Evolutionary conservation across 108 stramenopile species (phyloP).

Genomic region (Aurantiochytrium sp.): DNA sequence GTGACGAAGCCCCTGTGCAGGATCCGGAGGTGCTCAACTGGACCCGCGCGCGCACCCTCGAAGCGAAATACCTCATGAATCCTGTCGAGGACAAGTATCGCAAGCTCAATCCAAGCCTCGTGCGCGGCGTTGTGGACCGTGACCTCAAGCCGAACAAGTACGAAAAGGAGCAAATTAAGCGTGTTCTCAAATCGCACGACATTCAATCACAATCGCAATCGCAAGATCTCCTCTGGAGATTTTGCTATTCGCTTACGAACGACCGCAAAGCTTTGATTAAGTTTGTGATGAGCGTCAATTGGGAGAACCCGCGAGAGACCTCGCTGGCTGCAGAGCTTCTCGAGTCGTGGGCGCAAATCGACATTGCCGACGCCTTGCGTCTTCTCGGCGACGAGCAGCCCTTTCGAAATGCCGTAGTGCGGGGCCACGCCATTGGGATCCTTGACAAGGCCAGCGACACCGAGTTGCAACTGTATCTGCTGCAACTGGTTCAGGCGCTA

Average conservation of each 20-base stretch:
- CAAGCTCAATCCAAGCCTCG: constrained; percentile 73
- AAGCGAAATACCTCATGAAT: constrained; percentile 31
- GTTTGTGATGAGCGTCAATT: constrained; percentile 88
- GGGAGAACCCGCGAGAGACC: constrained; percentile 83
- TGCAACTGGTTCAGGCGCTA: constrained; percentile 94
- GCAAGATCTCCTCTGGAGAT: constrained; percentile 89
- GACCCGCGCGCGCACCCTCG: not conserved
- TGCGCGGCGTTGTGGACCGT: constrained; percentile 85
- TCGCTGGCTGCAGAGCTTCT: constrained; percentile 83
- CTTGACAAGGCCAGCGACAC: constrained; percentile 77
- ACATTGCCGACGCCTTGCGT: constrained; percentile 90
- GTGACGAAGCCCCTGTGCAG: not conserved
- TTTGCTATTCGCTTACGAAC: constrained; percentile 86
- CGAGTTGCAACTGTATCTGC: constrained; percentile 81
- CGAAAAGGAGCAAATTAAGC: constrained; percentile 65
- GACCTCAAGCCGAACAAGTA: constrained; percentile 83
- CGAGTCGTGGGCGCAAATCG: constrained; percentile 91
- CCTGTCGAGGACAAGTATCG: constrained; percentile 87
- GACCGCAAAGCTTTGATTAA: constrained; percentile 83
- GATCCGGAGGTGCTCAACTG: not conserved
- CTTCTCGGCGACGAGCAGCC: constrained; percentile 83
- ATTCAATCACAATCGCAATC: constrained; percentile 68
- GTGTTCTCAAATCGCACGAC: constrained; percentile 74
- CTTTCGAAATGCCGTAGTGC: constrained; percentile 73
- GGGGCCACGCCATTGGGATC: constrained; percentile 87